Base-by-base conservation (phyloP, 768 basidiomycete genomes). In the Pulveroboletus ravenelii region DNA sequence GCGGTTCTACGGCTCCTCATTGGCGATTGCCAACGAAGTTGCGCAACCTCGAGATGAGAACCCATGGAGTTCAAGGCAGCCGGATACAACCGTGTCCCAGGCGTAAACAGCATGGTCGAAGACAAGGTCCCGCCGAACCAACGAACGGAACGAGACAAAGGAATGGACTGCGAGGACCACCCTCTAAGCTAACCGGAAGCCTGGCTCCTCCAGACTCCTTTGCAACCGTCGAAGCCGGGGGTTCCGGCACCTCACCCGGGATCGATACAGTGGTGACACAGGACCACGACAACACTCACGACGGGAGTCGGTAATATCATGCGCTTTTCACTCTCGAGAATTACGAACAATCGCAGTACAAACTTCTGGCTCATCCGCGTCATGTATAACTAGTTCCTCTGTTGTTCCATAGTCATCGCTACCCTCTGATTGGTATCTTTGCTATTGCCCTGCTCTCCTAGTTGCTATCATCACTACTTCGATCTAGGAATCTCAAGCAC, bases 21-120 rank as follows among this genome's bases (percentile, higher is more conserved):
- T 41, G 51, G 30, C 53, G 48, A 37, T 43, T 52, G n/a, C 53
- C 57, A 5, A 53, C 43, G 14, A 55, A 47, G 32, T 51, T 52
- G 8, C 56, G 46, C 18, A 43, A 44, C 34, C 23, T 42, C 39
- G 40, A 48, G 45, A 41, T 45, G 50, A 53, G 34, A 9, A 6
- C 17, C 1, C 52, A 31, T 15, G 38, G 25, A 15, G 20, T 2
- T 20, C 48, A 32, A 14, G 25, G 40, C 23, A 34, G 18, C n/a
- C 53, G 12, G 6, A 34, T 6, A 14, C 41, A 42, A 13, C 31
- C 53, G n/a, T 41, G 37, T 23, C 25, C 27, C 38, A 17, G 18
- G 15, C 10, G 40, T 14, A 55, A 27, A 15, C 45, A 40, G 5
- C 15, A 48, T 5, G 35, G 41, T 39, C 61, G 45, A 25, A 50